Evolutionary conservation across 2,329 filamentous ascomycete genomes (phyloP), one percentile per base, ranked within the genome.

Genomic region (Paecilomyces dactylethromorphus): DNA sequence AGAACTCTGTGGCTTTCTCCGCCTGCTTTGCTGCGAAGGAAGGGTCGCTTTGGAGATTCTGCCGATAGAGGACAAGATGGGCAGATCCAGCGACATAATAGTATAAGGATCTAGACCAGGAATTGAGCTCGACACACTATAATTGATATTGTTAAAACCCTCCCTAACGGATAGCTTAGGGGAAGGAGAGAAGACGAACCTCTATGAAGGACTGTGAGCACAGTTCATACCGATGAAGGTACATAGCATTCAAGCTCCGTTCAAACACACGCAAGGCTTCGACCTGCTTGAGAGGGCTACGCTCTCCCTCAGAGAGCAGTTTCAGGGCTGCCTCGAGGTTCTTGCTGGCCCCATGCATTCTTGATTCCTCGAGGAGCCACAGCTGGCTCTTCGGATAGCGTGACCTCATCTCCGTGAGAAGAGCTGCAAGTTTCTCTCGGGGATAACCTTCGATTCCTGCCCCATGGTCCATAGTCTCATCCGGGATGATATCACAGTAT

Each of bases 41-140:
- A 3, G 71, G 66, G 32, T 75, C 69, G 13, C 63, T 64, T 21
- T 57, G 39, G 18, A 66, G 56, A 15, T 62, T 60, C 72, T 74
- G 54, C 10, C 94, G 86, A 74, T 97, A 97, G 4, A 91, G 79
- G 67, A 94, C 91, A 1, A 97, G 76, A 64, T 95, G 87, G 0
- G 89, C 87, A 12, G 84, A 82, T 7, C 87, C 94, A 1, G 90
- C 89, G 63, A 96, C 89, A 75, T 92, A 97, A 71, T 91, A 91
- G 76, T 99, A 97, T 56, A 97, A 73, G 0, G 88, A 86, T 56
- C 92, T 91, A 58, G 88, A 92, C 94, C 94, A 97, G 66, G 90
- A 90, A 74, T 96, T 97, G 58, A 94, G 81, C 57, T 90, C 87
- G 11, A 90, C 79, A 64, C 90, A 92, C 63, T 83, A 71, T 49